phyloP scores from a whole-genome alignment of 768 basidiomycete species.

The Pseudohyphozyma bogoriensis region DNA sequence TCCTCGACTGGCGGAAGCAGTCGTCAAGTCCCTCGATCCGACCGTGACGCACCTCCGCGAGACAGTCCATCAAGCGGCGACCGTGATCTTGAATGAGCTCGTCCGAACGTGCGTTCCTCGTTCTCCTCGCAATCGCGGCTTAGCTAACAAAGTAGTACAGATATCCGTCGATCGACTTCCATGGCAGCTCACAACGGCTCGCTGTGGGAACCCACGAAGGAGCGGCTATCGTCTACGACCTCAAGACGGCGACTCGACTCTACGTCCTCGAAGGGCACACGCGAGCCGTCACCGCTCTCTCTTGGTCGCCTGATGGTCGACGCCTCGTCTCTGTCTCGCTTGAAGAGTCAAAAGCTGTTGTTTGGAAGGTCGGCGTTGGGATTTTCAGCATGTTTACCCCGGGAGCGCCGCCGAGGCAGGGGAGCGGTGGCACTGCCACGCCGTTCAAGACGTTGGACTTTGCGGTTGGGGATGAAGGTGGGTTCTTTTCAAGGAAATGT shows the following conservation, averaged over 20 bases:
- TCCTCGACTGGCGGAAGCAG: conserved; percentile 79
- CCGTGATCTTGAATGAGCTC: conserved; percentile 88
- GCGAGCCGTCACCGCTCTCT: conserved; percentile 57
- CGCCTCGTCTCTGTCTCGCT: conserved; percentile 77
- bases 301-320: conserved; percentile 87
- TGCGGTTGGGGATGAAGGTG: conserved; percentile 73
- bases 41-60: conserved; percentile 60
- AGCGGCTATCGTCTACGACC: conserved; percentile 87
- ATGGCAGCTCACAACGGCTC: conserved; percentile 71
- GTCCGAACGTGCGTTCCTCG: conserved; percentile 63
- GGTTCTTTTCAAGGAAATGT: conserved; percentile 30
- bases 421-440: conserved; percentile 51
- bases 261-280: conserved; percentile 91
- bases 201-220: conserved; percentile 92
- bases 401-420: conserved; percentile 84
- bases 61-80: conserved; percentile 78
- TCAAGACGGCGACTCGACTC: conserved; percentile 86
- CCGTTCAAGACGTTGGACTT: conserved; percentile 84
- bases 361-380: conserved; percentile 93
- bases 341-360: conserved; percentile 69
- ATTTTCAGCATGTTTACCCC: conserved; percentile 71
- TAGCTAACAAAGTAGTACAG: not conserved
- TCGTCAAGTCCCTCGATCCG: conserved; percentile 92
- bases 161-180: conserved; percentile 63
- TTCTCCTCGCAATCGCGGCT: not conserved